phyloP scores from a whole-genome alignment of 129 eudicot species.

The Oenanthe sinensis region DNA sequence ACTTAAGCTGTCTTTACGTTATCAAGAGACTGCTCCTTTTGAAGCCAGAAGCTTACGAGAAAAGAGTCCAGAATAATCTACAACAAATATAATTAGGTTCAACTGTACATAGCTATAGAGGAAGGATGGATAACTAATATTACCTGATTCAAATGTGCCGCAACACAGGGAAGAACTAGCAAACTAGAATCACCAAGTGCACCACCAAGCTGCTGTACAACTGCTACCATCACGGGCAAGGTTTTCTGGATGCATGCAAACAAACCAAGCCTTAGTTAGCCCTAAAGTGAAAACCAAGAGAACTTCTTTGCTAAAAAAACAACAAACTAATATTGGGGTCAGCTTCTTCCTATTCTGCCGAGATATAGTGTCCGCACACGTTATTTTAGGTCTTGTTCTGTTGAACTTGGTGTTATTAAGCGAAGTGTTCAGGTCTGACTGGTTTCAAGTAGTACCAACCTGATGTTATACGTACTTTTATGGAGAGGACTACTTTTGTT shows the following conservation, averaged over 20 bases:
- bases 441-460: not conserved
- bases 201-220: slow-evolving; percentile 80
- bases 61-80: slow-evolving; percentile 86
- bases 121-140: not conserved
- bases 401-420: not conserved
- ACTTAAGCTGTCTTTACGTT: slow-evolving; percentile 30
- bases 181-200: slow-evolving; percentile 78
- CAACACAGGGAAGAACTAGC: slow-evolving; percentile 78
- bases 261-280: slow-evolving; percentile 5
- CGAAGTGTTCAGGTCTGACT: not conserved
- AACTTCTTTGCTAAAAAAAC: not conserved
- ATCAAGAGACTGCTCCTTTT: slow-evolving; percentile 22
- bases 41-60: slow-evolving; percentile 52
- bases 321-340: not conserved
- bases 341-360: not conserved
- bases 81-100: slow-evolving; percentile 12
- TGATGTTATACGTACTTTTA: not conserved
- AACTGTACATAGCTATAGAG: not conserved
- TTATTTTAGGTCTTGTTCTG: not conserved
- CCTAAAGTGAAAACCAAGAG: slow-evolving; percentile 1
- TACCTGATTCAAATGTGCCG: slow-evolving; percentile 93
- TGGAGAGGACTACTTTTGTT: not conserved
- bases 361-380: not conserved
- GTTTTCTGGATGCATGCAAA: slow-evolving; percentile 55
- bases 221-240: slow-evolving; percentile 83